Evolutionary conservation across 305 asterid species (phyloP).

Genomic region (Ilex paraguariensis): DNA sequence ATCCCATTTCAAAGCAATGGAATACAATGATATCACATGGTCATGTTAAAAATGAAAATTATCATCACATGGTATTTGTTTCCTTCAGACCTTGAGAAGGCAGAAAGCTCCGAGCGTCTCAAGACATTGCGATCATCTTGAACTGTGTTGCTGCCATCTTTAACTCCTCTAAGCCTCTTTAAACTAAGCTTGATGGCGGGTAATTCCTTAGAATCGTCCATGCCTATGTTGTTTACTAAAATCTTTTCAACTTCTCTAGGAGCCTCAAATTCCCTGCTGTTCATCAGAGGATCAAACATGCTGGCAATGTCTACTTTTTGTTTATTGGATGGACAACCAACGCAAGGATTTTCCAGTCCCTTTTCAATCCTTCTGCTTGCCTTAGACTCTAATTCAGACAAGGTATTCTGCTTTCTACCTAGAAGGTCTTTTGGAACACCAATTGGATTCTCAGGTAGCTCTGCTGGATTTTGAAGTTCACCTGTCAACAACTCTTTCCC

Average conservation of each 20-base stretch:
- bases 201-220: conserved; percentile 31
- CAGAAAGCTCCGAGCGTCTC: conserved; percentile 70
- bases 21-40: not conserved
- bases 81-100: conserved; percentile 70
- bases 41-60: not conserved
- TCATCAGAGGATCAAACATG: conserved; percentile 21
- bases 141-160: conserved; percentile 34
- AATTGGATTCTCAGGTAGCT: conserved; percentile 33
- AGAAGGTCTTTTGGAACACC: conserved; percentile 20
- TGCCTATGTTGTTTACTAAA: conserved; percentile 28
- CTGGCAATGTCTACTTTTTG: conserved; percentile 17
- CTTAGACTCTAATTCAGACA: conserved; percentile 21
- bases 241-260: conserved; percentile 30
- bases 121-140: conserved; percentile 56
- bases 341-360: conserved; percentile 26
- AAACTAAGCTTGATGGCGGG: conserved; percentile 46
- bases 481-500: conserved; percentile 27
- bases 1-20: conserved; percentile 5
- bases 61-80: conserved; percentile 6
- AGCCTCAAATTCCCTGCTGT: conserved; percentile 35
- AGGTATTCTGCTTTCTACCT: conserved; percentile 18
- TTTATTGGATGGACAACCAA: conserved; percentile 21
- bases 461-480: conserved; percentile 29
- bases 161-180: conserved; percentile 54
- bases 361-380: conserved; percentile 18